phyloP scores from a whole-genome alignment of 1,139 yeast species.

The Kodamaea suecica region DNA sequence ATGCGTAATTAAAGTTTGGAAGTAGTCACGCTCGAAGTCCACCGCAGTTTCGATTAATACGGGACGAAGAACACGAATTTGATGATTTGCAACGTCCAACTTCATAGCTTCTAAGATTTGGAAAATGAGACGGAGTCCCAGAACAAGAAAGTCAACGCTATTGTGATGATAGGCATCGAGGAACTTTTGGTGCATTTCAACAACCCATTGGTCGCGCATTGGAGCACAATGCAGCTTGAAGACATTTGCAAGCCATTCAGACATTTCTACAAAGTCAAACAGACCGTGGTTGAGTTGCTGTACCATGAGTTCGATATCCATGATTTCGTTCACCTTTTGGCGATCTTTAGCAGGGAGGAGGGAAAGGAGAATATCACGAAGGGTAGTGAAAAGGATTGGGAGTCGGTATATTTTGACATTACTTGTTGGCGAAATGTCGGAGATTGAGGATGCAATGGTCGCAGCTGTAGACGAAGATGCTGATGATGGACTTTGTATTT shows the following conservation, averaged over 20 bases:
- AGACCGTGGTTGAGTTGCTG: constrained; percentile 72
- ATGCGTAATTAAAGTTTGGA: constrained; percentile 64
- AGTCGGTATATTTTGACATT: constrained; percentile 43
- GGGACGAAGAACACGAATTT: constrained; percentile 80
- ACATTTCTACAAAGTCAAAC: constrained; percentile 64
- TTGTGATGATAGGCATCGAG: constrained; percentile 55
- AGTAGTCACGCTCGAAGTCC: constrained; percentile 89
- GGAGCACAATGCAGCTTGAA: constrained; percentile 91
- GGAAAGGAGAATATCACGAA: constrained; percentile 71
- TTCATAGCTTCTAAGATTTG: constrained; percentile 95
- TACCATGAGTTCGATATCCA: constrained; percentile 73
- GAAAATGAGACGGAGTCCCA: constrained; percentile 75
- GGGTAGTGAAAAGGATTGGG: constrained; percentile 69
- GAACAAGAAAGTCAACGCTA: constrained; percentile 59
- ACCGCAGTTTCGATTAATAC: constrained; percentile 83
- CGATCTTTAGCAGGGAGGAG: constrained; percentile 80
- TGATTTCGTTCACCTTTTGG: constrained; percentile 61
- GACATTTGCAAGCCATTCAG: constrained; percentile 67
- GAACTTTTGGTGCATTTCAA: constrained; percentile 73
- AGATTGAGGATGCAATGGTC: constrained; percentile 8
- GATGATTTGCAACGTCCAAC: constrained; percentile 92
- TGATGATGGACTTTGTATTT: too few species aligned
- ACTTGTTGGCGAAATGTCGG: too few species aligned
- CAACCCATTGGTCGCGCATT: constrained; percentile 90
- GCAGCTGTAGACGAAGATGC: constrained; percentile 5